These are phyloP conservation scores for Fusarium pilosicola DNA, from an alignment of 2,329 filamentous ascomycete species.

Conservation along the genomic window DNA sequence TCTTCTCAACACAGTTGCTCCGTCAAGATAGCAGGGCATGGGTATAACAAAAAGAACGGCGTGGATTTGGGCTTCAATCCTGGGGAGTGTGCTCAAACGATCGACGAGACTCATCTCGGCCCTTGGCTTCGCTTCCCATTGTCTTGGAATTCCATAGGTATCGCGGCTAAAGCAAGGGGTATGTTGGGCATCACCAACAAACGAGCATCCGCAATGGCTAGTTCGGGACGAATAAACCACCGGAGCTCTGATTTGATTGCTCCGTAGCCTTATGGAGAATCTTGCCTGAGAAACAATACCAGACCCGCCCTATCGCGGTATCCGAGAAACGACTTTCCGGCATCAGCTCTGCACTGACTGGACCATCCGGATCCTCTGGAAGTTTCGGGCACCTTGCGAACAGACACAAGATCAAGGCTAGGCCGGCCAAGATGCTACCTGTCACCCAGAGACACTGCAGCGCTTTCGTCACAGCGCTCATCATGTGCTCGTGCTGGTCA, in stretches of 20 bases:
- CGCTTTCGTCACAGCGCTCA: conserved; percentile 27
- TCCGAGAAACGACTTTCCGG: conserved; percentile 2
- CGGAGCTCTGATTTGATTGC: background rate
- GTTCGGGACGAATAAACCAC: background rate
- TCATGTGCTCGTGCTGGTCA: conserved; percentile 6
- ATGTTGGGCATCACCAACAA: conserved; percentile 5
- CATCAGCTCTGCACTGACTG: background rate
- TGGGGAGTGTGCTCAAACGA: conserved; percentile 1
- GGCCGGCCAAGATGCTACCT: conserved; percentile 32
- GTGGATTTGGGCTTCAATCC: background rate
- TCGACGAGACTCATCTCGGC: conserved; percentile 24
- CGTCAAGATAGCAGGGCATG: conserved; percentile 7
- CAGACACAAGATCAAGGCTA: conserved; percentile 32
- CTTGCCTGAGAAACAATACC: conserved; percentile 4
- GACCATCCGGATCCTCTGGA: conserved; percentile 12
- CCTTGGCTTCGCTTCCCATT: conserved; percentile 21
- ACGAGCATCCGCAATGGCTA: background rate
- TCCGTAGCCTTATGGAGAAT: background rate
- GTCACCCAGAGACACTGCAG: conserved; percentile 35
- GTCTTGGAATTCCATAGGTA: conserved; percentile 15
- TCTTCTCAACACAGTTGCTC: conserved; percentile 22
- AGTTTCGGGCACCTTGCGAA: conserved; percentile 36
- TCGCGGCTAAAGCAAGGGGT: background rate
- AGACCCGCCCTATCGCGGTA: conserved; percentile 20
- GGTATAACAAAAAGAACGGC: background rate